Base-by-base conservation (phyloP, 257 asterid species). In the Mentha longifolia region DNA sequence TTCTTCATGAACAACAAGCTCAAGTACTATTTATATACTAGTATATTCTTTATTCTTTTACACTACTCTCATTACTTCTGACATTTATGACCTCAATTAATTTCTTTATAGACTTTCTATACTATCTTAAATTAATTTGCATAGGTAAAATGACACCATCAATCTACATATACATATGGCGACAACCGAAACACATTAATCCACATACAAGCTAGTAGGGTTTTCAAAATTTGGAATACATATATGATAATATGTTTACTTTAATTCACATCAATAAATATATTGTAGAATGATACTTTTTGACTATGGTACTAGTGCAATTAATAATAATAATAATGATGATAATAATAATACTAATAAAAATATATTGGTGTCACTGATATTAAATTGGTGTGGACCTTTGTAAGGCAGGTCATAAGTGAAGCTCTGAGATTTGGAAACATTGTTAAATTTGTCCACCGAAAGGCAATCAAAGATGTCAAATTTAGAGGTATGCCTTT, bases 361-460 rank as follows among this genome's bases (percentile, higher is more conserved):
- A 1, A 28, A 28, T 28, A 28, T 1, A 28, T 2, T 28, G 3
- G 3, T 28, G 31, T 2, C 7, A 49, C 37, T 30, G 46, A 62
- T 58, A 66, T 76, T 72, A 68, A 75, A 52, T 56, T 17, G 62
- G 4, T 37, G 73, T 67, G 81, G 74, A 67, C 77, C 83, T 49
- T 68, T 77, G 35, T 73, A 67, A 73, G 75, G 54, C 82, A 89
- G 96, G 93, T 89, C 78, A 87, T 89, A 78, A 89, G 84, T 82
- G 96, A 89, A 87, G 96, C 92, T 82, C 85, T 89, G 66, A 87
- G 96, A 87, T 82, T 68, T 75, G 96, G 96, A 61, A 89, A 89
- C 89, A 86, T 89, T 75, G 96, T 89, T 74, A 89, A 89, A 79
- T 87, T 89, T 84, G 96, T 89, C 75, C 96, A 89, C 90, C 88